Percentiles rank a stretch among this genome's conserved stretches.
Evolutionary conservation across 768 basidiomycete genomes (phyloP).

Genomic region (Boletellus ananas): DNA sequence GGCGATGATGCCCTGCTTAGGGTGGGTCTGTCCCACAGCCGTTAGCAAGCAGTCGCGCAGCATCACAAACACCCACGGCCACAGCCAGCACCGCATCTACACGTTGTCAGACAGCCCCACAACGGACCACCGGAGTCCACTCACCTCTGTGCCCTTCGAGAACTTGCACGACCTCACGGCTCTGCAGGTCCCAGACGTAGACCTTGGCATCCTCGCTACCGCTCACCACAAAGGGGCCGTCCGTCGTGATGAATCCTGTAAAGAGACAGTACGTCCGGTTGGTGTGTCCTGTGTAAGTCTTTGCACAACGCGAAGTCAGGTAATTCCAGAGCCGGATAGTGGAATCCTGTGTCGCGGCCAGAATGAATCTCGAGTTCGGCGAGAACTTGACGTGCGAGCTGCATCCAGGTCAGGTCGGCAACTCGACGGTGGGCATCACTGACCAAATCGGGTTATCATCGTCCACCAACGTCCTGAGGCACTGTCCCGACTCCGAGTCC

Average conservation of each 20-base stretch:
- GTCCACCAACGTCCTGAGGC: slow-evolving; percentile 93
- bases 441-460: slow-evolving; percentile 95
- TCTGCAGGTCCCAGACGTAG: slow-evolving; percentile 88
- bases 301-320: slow-evolving; percentile 84
- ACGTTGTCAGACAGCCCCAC: not conserved
- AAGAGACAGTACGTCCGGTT: slow-evolving; percentile 84
- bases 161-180: slow-evolving; percentile 67
- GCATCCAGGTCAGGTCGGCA: slow-evolving; percentile 6
- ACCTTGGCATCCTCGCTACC: slow-evolving; percentile 90
- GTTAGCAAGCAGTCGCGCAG: not conserved
- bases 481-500: slow-evolving; percentile 97
- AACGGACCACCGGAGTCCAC: slow-evolving; percentile 5
- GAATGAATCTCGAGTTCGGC: slow-evolving; percentile 85
- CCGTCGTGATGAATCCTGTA: slow-evolving; percentile 56
- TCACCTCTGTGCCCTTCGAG: slow-evolving; percentile 80
- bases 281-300: slow-evolving; percentile 85
- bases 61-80: slow-evolving; percentile 47
- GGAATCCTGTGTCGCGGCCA: slow-evolving; percentile 92
- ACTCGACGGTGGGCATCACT: slow-evolving; percentile 11
- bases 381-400: slow-evolving; percentile 90
- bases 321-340: slow-evolving; percentile 95
- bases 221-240: slow-evolving; percentile 70
- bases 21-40: slow-evolving; percentile 59
- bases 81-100: slow-evolving; percentile 70
- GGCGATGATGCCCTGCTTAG: slow-evolving; percentile 69